phyloP scores from a whole-genome alignment of 805 yeast genomes.

The Metschnikowia arizonensis region DNA sequence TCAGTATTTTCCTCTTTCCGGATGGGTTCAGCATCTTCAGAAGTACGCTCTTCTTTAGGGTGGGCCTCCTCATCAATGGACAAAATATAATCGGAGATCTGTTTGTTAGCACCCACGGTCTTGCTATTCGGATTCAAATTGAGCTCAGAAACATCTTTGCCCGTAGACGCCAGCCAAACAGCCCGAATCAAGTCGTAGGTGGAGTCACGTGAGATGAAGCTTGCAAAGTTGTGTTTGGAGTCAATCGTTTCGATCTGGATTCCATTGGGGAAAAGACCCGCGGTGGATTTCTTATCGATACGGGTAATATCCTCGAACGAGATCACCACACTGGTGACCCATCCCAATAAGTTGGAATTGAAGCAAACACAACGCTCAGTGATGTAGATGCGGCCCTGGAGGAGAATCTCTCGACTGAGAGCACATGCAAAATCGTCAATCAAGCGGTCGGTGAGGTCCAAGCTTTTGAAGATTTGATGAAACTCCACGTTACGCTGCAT shows the following conservation, averaged over 20 bases:
- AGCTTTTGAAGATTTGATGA: constrained; percentile 65
- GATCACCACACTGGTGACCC: constrained; percentile 79
- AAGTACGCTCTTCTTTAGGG: constrained; percentile 8
- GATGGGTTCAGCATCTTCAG: not conserved
- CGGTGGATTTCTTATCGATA: constrained; percentile 80
- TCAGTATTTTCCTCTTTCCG: not conserved
- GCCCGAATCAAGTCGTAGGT: constrained; percentile 67
- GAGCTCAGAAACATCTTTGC: constrained; percentile 16
- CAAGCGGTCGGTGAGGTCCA: constrained; percentile 66
- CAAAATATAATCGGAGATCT: constrained; percentile 15
- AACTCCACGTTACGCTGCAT: constrained; percentile 57
- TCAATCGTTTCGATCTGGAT: constrained; percentile 63
- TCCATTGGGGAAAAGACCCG: constrained; percentile 89
- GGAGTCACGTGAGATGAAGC: constrained; percentile 77
- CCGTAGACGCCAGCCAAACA: constrained; percentile 51
- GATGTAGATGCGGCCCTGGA: constrained; percentile 84
- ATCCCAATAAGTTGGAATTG: constrained; percentile 81
- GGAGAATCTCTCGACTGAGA: constrained; percentile 73
- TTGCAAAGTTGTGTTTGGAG: constrained; percentile 75
- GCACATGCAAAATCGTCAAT: constrained; percentile 92
- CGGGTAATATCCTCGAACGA: constrained; percentile 65
- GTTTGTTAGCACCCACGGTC: constrained; percentile 7
- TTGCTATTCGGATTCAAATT: constrained; percentile 5
- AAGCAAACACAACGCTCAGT: constrained; percentile 78
- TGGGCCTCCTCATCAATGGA: constrained; percentile 18